These are phyloP conservation scores for Globisporangium solare DNA, from an alignment of 352 stramenopile genomes.

Conservation along the genomic window DNA sequence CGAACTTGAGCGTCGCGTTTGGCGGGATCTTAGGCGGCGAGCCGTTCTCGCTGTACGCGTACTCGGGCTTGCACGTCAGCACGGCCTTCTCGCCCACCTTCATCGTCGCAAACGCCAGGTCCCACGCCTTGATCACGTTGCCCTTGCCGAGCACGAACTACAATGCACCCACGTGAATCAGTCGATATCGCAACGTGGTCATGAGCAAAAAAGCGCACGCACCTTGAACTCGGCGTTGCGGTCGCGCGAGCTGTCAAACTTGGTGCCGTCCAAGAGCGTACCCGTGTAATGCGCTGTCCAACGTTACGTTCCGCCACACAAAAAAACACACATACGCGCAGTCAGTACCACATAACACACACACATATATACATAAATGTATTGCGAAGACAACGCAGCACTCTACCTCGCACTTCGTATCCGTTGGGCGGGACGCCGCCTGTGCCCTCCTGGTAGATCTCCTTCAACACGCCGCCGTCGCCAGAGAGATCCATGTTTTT, in stretches of 20 bases:
- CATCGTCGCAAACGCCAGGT: conserved; percentile 91
- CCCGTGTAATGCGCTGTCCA: conserved; percentile 92
- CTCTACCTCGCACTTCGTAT: conserved; percentile 75
- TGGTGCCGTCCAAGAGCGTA: conserved; percentile 90
- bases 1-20: conserved; percentile 94
- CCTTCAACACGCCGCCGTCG: conserved; percentile 90
- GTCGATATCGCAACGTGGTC: no score
- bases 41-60: conserved; percentile 90
- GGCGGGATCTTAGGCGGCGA: conserved; percentile 93
- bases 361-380: no score
- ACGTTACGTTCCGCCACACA: not conserved
- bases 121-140: conserved; percentile 90
- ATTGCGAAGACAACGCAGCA: no score
- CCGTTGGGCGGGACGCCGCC: conserved; percentile 75
- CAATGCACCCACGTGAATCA: not conserved
- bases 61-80: conserved; percentile 90
- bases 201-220: conserved; percentile 10
- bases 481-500: conserved; percentile 82
- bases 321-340: no score
- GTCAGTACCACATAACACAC: no score
- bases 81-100: conserved; percentile 94
- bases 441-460: conserved; percentile 85
- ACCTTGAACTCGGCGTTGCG: conserved; percentile 82
- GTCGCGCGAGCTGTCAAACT: conserved; percentile 94
- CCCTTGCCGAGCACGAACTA: conserved; percentile 83